Evolutionary conservation across 352 stramenopile genomes (phyloP).

Genomic region (Phytophthora citrophthora): DNA sequence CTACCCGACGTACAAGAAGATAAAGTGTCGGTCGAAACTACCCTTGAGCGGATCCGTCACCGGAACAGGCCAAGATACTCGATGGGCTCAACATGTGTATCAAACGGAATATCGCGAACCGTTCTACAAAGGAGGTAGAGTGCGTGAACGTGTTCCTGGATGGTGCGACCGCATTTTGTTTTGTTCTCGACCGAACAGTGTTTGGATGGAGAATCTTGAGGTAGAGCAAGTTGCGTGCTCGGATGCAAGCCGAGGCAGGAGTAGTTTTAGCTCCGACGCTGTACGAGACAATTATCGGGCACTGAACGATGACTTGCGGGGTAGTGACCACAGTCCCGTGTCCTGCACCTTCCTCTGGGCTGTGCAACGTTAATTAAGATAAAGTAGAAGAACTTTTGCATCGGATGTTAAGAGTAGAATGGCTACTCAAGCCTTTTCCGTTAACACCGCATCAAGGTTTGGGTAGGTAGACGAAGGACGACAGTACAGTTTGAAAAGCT

Average conservation of each 20-base stretch:
- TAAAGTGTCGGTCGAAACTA: conserved; percentile 37
- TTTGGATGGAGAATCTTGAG: conserved; percentile 16
- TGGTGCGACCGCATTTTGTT: conserved; percentile 80
- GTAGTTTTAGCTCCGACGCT: conserved; percentile 16
- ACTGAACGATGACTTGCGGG: conserved; percentile 62
- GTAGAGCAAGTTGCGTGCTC: conserved; percentile 52
- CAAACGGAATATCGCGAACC: conserved; percentile 61
- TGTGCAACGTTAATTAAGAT: conserved; percentile 25
- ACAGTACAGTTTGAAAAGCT: not conserved
- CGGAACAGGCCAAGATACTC: conserved; percentile 33
- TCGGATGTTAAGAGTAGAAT: conserved; percentile 19
- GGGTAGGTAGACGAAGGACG: not conserved
- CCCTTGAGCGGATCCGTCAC: conserved; percentile 36
- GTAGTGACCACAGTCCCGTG: conserved; percentile 73
- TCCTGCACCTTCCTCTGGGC: conserved; percentile 61
- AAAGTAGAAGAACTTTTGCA: too few species aligned
- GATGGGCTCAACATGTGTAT: conserved; percentile 67
- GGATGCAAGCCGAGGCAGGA: conserved; percentile 15
- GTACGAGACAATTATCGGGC: conserved; percentile 67
- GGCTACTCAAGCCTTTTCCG: conserved; percentile 14
- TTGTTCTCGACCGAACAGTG: conserved; percentile 34
- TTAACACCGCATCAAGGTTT: conserved; percentile 7
- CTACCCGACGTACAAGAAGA: conserved; percentile 84
- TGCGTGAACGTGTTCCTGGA: conserved; percentile 65
- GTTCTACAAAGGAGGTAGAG: conserved; percentile 74